phyloP scores from a whole-genome alignment of 257 asterid species.

The Solanum lycopersicoides region DNA sequence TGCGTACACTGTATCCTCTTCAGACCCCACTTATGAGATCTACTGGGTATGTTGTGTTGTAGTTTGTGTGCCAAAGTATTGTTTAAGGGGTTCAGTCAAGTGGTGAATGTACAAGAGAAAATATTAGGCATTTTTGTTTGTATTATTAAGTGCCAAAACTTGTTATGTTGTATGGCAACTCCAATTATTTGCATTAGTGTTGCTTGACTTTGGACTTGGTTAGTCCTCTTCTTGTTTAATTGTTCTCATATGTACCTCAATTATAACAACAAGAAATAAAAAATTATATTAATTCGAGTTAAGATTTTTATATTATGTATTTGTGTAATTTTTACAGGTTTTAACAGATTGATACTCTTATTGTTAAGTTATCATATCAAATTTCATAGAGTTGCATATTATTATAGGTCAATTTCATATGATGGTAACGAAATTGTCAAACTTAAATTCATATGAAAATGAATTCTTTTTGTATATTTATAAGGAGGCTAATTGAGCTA shows the following conservation, averaged over 20 bases:
- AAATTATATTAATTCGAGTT: not conserved
- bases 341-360: not conserved
- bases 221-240: not conserved
- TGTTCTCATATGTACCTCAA: not conserved
- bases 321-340: not conserved
- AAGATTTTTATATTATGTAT: not conserved
- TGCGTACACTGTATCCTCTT: not conserved
- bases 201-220: not conserved
- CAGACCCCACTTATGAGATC: too few relatives aligned
- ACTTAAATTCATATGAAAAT: not conserved
- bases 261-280: not conserved
- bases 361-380: not conserved
- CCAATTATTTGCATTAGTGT: not conserved
- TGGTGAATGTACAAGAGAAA: not conserved
- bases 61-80: not conserved
- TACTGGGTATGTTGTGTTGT: not conserved
- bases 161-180: not conserved
- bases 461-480: too few relatives aligned
- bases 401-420: not conserved
- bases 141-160: not conserved
- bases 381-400: not conserved
- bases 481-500: not conserved
- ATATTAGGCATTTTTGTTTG: not conserved
- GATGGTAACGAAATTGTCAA: not conserved
- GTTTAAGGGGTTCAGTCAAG: not conserved